Conservation (phyloP, 352 stramenopile genomes). For the Phytophthora melonis region DNA sequence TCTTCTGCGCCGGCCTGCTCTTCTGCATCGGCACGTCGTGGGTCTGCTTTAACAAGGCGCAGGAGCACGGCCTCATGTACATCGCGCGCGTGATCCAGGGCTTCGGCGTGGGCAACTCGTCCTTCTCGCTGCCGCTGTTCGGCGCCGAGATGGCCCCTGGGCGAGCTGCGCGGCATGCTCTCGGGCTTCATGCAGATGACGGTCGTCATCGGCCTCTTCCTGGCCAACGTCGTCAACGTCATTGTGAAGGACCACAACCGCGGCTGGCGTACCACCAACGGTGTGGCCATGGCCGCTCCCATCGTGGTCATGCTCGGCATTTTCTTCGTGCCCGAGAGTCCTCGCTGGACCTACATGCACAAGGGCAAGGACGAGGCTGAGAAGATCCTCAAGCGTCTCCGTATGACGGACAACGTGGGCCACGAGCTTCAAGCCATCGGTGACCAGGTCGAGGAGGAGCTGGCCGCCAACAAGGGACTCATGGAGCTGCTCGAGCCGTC, state of each 20-base stretch:
- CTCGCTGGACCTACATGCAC: constrained; percentile 26
- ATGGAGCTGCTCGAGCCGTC: constrained; percentile 38
- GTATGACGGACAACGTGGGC: constrained; percentile 30
- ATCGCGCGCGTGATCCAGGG: too few relatives aligned
- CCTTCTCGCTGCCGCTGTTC: constrained; percentile 25
- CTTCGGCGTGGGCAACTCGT: constrained; percentile 35
- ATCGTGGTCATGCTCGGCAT: constrained; percentile 26
- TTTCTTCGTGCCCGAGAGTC: constrained; percentile 26
- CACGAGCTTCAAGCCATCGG: constrained; percentile 49
- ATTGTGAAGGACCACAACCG: constrained; percentile 30
- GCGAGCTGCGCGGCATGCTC: constrained; percentile 19
- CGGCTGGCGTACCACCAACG: constrained; percentile 45
- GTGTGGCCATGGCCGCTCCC: constrained; percentile 21
- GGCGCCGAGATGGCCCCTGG: constrained; percentile 24
- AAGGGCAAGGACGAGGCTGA: constrained; percentile 26
- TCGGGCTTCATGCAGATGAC: constrained; percentile 40
- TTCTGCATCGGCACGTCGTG: constrained; percentile 39
- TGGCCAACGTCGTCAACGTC: constrained; percentile 44
- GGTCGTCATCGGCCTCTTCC: constrained; percentile 40
- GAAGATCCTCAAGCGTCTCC: constrained; percentile 42
- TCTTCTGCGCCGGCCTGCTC: constrained; percentile 37
- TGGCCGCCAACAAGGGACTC: constrained; percentile 24
- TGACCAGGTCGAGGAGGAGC: constrained; percentile 40
- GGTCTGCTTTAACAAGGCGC: too few relatives aligned
- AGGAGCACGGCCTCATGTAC: too few relatives aligned